These are phyloP conservation scores for Paraphaeosphaeria minitans DNA, from an alignment of 2,329 filamentous ascomycete species.

Conservation along the genomic window DNA sequence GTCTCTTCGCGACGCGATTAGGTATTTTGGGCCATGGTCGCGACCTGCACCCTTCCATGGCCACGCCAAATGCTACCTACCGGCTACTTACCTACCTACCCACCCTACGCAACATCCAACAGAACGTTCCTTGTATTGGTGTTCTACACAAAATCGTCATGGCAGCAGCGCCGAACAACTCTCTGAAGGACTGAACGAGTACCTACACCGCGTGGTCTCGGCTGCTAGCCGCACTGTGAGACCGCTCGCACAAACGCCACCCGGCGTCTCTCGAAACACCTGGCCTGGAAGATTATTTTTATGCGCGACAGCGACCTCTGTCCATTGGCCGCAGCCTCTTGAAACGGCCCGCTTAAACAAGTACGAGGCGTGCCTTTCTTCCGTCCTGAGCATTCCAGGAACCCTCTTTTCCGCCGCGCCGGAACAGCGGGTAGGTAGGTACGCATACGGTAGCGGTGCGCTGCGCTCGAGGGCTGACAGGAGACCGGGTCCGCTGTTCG, in stretches of 20 bases:
- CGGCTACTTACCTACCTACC: too few relatives aligned
- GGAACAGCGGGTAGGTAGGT: conserved; percentile 1
- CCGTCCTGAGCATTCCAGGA: neutral
- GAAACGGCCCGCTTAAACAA: conserved; percentile 7
- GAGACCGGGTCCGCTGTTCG: neutral
- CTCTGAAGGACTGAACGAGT: too few relatives aligned
- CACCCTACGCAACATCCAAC: neutral
- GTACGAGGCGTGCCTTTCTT: conserved; percentile 3
- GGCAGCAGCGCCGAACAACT: too few relatives aligned
- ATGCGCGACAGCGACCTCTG: conserved; percentile 3
- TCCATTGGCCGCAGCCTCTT: conserved; percentile 5
- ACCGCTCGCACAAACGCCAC: neutral
- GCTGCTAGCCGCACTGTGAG: neutral
- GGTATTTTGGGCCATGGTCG: conserved; percentile 11
- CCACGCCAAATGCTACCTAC: neutral
- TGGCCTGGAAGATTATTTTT: conserved; percentile 11
- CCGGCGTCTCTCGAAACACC: conserved; percentile 7
- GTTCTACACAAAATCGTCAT: too few relatives aligned
- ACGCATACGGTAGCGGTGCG: neutral
- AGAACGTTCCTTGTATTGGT: too few relatives aligned
- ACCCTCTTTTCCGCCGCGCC: neutral
- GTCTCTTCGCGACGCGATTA: neutral
- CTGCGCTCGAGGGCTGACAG: neutral
- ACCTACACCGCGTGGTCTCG: neutral
- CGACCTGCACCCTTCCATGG: neutral